Evolutionary conservation across 352 stramenopile species (phyloP).

Genomic region (Phytophthora sansomeana): DNA sequence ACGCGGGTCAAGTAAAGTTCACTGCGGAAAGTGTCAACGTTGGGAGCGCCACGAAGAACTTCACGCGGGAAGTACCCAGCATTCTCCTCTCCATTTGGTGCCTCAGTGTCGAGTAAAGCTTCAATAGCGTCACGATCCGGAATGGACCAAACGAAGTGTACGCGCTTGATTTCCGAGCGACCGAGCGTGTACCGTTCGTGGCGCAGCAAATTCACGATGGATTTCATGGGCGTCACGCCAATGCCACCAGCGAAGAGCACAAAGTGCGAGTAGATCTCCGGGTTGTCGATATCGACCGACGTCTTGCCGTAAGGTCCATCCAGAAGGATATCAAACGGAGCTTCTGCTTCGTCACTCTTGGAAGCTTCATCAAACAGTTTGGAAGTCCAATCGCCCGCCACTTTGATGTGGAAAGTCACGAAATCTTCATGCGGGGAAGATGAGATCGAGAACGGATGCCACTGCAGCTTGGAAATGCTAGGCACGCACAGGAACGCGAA

Average conservation of each 20-base stretch:
- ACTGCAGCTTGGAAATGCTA: slow-evolving; percentile 62
- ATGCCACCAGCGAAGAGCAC: slow-evolving; percentile 54
- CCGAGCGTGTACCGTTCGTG: slow-evolving; percentile 25
- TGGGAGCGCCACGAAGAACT: neutral
- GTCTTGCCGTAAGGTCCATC: slow-evolving; percentile 39
- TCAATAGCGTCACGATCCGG: slow-evolving; percentile 40
- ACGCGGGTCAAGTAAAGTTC: slow-evolving; percentile 46
- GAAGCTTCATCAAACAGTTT: slow-evolving; percentile 29
- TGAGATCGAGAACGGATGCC: slow-evolving; percentile 89
- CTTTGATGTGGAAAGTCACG: slow-evolving; percentile 62
- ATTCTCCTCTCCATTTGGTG: slow-evolving; percentile 1
- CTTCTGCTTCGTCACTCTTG: neutral
- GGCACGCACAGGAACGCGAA: slow-evolving; percentile 85
- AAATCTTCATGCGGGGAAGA: slow-evolving; percentile 62
- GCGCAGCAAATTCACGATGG: slow-evolving; percentile 33
- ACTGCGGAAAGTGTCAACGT: slow-evolving; percentile 11
- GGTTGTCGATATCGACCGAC: slow-evolving; percentile 47
- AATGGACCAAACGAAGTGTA: slow-evolving; percentile 51
- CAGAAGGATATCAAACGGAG: slow-evolving; percentile 39
- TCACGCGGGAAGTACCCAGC: slow-evolving; percentile 11
- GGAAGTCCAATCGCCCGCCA: slow-evolving; percentile 59
- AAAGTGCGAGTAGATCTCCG: slow-evolving; percentile 49
- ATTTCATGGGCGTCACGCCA: slow-evolving; percentile 54
- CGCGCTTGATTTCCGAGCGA: slow-evolving; percentile 33
- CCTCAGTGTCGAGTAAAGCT: slow-evolving; percentile 14